Percentiles rank a stretch among this genome's conserved stretches.
These are phyloP conservation scores for Colletotrichum acutatum DNA, from an alignment of 2,329 filamentous ascomycete genomes.

Conservation along the genomic window DNA sequence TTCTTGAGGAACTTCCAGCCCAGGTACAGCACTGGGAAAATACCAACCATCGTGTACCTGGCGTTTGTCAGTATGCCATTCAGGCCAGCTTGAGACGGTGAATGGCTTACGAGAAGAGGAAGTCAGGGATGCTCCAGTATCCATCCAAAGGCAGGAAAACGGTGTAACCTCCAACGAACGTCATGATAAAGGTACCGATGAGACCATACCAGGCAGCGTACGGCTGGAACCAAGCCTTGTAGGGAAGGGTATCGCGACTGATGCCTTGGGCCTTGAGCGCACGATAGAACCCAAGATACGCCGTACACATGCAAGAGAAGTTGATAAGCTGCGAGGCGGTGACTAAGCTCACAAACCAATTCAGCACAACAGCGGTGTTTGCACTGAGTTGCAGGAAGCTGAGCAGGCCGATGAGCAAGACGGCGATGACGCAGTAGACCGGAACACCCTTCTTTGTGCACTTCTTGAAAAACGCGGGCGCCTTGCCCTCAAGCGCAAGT, in stretches of 20 bases:
- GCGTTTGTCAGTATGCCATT: neutral
- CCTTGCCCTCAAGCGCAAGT: slow-evolving; percentile 75
- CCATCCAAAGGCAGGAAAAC: slow-evolving; percentile 73
- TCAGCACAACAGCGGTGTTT: slow-evolving; percentile 73
- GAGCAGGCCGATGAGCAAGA: slow-evolving; percentile 75
- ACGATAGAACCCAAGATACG: slow-evolving; percentile 78
- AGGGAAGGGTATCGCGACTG: slow-evolving; percentile 74
- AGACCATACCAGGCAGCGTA: slow-evolving; percentile 77
- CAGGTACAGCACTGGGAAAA: slow-evolving; percentile 76
- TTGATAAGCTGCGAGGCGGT: slow-evolving; percentile 82
- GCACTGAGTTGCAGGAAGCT: slow-evolving; percentile 79
- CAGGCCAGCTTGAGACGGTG: neutral
- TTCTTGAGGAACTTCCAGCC: slow-evolving; percentile 78
- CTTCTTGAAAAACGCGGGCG: slow-evolving; percentile 67
- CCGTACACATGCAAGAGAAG: slow-evolving; percentile 75
- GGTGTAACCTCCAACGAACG: slow-evolving; percentile 79
- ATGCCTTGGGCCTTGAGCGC: slow-evolving; percentile 77
- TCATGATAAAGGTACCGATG: slow-evolving; percentile 73
- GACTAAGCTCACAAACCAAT: slow-evolving; percentile 76
- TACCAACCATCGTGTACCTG: slow-evolving; percentile 75
- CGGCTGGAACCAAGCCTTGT: slow-evolving; percentile 76
- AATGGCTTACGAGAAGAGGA: slow-evolving; percentile 73
- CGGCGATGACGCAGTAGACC: slow-evolving; percentile 75
- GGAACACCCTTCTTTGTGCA: slow-evolving; percentile 77
- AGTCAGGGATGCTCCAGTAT: slow-evolving; percentile 75